Base-by-base conservation (phyloP, 139 green algal genomes). In the Chlorella sp. region DNA sequence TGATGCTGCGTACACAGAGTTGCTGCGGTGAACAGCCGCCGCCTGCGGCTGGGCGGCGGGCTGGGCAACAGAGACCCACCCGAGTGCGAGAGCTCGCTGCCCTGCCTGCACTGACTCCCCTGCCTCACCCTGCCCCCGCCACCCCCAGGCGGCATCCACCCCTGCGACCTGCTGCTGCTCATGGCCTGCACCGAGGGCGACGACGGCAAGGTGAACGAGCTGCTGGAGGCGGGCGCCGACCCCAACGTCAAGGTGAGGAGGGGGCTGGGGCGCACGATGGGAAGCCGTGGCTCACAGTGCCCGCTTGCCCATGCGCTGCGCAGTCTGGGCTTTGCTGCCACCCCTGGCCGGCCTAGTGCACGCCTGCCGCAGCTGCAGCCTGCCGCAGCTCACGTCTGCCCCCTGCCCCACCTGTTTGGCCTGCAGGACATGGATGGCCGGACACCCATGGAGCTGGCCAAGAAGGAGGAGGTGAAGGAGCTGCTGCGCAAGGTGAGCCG, bases 81-180 rank as follows among this genome's bases (percentile, higher is more conserved):
- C n/a, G n/a, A n/a, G n/a, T 51, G 3, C 48, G 16, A 24, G 4
- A 40, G 0, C 40, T 68, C 34, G 14, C 68, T 4, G 30, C 36
- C 7, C 44, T 70, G 13, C 44, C 73, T 41, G 54, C 30, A 36
- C 64, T 36, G 11, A 2, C 73, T 28, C 8, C 46, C 44, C 73
- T 65, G 17, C 22, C 56, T 46, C 17, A 2, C 43, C 3, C n/a
- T 68, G 1, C 32, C 51, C 65, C 0, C 65, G 13, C n/a, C 41
- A 26, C n/a, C 20, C 28, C 30, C 88, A 91, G 90, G 80, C 81
- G 93, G 91, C 40, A 86, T 92, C n/a, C 88, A 96, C 75, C 94
- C 95, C 4, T 90, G 95, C 17, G 96, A 99, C 89, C 90, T 98
- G 22, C 90, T 99, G 77, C 92, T 99, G 79, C 86, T 99, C 20